phyloP scores from a whole-genome alignment of 768 basidiomycete species.

The Lentinula boryana region DNA sequence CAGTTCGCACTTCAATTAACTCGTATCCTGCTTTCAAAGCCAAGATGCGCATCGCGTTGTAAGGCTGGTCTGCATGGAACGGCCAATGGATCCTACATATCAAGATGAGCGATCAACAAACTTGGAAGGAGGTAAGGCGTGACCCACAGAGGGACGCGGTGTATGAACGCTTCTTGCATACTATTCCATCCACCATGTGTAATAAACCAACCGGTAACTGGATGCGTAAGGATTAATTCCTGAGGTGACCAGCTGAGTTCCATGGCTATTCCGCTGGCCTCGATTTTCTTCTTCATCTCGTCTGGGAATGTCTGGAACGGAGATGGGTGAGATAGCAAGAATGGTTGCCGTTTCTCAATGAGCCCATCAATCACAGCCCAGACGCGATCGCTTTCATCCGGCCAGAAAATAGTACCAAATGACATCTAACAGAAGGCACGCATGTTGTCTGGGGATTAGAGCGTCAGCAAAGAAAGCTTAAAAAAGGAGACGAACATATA shows the following conservation, averaged over 20 bases:
- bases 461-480: background rate
- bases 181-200: constrained; percentile 8
- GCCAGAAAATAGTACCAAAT: constrained; percentile 4
- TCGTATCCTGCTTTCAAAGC: constrained; percentile 1
- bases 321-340: constrained; percentile 3
- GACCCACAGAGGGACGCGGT: constrained; percentile 4
- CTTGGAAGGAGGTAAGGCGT: background rate
- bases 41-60: background rate
- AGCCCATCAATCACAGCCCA: constrained; percentile 6
- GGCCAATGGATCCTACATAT: background rate
- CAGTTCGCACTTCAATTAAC: constrained; percentile 3
- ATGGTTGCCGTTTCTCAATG: background rate
- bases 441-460: background rate
- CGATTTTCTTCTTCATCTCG: background rate
- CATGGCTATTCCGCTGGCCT: background rate
- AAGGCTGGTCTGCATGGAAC: constrained; percentile 3
- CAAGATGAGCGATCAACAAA: background rate
- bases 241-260: background rate
- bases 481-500: constrained; percentile 5
- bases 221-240: background rate
- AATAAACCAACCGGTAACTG: constrained; percentile 3
- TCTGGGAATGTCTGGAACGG: background rate
- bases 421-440: background rate
- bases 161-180: background rate
- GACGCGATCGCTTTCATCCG: background rate